Conservation (phyloP, 2,329 filamentous ascomycete species). For the Fusarium sp. region DNA sequence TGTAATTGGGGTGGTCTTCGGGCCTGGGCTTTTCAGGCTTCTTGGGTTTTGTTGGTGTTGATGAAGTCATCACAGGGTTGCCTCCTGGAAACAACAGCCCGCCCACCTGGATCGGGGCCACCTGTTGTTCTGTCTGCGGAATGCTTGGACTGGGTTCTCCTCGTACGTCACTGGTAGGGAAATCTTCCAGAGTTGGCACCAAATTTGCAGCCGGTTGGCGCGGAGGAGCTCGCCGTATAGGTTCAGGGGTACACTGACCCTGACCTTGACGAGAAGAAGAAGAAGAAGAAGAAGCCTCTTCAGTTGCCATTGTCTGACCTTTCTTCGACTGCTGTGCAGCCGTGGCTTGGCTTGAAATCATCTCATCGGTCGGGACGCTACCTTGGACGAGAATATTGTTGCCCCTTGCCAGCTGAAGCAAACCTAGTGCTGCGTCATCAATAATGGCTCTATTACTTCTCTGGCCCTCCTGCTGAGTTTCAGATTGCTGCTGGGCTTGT, state of each 20-base stretch:
- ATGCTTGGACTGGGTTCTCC: background rate
- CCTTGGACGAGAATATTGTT: background rate
- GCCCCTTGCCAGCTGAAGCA: background rate
- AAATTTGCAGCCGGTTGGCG: background rate
- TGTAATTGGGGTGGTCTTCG: background rate
- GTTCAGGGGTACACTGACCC: background rate
- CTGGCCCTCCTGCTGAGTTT: background rate
- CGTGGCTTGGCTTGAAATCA: background rate
- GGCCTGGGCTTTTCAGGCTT: background rate
- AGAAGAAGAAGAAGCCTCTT: background rate
- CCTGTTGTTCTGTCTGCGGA: background rate
- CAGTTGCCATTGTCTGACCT: background rate
- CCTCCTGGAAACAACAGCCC: slow-evolving; percentile 25
- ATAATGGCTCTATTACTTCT: background rate
- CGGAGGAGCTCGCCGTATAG: background rate
- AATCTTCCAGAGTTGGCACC: background rate
- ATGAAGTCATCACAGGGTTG: slow-evolving; percentile 1
- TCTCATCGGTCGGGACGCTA: background rate
- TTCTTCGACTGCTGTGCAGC: background rate
- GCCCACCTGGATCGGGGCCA: background rate
- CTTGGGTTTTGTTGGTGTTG: background rate
- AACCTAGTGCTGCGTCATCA: background rate
- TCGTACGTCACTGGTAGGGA: background rate
- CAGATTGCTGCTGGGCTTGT: background rate
- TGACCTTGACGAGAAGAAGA: too few relatives aligned